Conservation (phyloP, 768 basidiomycete genomes). For the Mycena galopus region DNA sequence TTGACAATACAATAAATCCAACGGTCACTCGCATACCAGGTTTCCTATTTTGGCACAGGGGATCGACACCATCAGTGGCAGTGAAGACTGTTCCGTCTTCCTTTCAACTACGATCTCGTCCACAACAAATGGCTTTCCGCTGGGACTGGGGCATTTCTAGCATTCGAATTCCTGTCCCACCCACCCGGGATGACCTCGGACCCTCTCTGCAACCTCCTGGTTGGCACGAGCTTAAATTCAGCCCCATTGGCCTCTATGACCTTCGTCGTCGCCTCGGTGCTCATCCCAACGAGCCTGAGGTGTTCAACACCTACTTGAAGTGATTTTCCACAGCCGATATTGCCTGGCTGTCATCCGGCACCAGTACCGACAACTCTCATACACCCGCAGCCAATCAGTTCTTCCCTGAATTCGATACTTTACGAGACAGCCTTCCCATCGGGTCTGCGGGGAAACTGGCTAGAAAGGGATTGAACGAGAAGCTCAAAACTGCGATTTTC, state of each 20-base stretch:
- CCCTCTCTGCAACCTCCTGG: neutral
- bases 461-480: neutral
- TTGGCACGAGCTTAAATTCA: neutral
- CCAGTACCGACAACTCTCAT: conserved; percentile 5
- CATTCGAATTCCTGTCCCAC: neutral
- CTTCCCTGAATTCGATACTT: neutral
- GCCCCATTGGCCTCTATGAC: conserved; percentile 5
- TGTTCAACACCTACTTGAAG: neutral
- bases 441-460: neutral
- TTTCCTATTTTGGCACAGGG: too few species aligned
- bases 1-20: too few species aligned
- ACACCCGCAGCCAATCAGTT: neutral
- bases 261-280: conserved; percentile 19
- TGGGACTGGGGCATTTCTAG: conserved; percentile 9
- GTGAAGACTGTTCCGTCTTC: neutral
- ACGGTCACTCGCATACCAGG: too few species aligned
- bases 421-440: neutral
- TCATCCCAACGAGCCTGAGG: neutral
- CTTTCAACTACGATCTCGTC: neutral
- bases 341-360: conserved; percentile 12
- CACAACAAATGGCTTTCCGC: neutral
- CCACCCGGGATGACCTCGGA: neutral
- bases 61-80: too few species aligned
- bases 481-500: neutral
- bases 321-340: conserved; percentile 6